Base-by-base conservation (phyloP, 2,329 filamentous ascomycete species). In the Hypoxylon sp. region DNA sequence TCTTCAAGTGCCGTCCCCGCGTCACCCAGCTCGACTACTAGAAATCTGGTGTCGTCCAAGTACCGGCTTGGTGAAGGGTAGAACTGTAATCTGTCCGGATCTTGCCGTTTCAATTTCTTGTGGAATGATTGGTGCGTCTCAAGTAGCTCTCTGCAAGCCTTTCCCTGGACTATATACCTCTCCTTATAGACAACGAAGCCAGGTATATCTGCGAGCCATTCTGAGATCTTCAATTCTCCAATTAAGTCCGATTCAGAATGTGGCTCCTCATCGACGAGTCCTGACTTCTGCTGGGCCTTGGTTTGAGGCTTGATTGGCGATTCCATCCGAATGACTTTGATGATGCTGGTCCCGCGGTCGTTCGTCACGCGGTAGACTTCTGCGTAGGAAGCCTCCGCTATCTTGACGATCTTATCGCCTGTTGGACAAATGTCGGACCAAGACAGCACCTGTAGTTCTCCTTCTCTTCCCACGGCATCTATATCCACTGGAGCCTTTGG, bases 131-230 rank as follows among this genome's bases (percentile, higher is more conserved):
- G 86, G 67, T 89, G 88, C n/a, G 89, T 89, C 68, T 88, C 84
- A 1, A 89, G 79, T 28, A 90, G 77, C 14, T 82, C 81, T 53
- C 80, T 82, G 3, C 87, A 83, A 0, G 86, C 82, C 66, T 84
- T 85, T 0, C 89, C 89, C 71, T 83, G 80, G 1, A 90, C 85
- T 30, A 90, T 78, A 63, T 90, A 89, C 6, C 86, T 82, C 74
- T 89, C 87, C 76, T 90, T 91, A 80, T 90, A 90, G 17, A 88
- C 82, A 32, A 90, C 87, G 66, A 90, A 91, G 0, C 89, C 89
- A 0, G 88, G 88, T 11, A 90, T 85, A 65, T 89, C 87, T 17
- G 88, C 87, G 17, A 91, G 79, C 80, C 85, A 86, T 74, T 91
- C 88, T 2, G 89, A 90, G 49, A 91, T 90, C 52, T 83, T 81